These are phyloP conservation scores for Cryptococcus sp. DNA, from an alignment of 1,284 basidiomycete species.

Conservation along the genomic window DNA sequence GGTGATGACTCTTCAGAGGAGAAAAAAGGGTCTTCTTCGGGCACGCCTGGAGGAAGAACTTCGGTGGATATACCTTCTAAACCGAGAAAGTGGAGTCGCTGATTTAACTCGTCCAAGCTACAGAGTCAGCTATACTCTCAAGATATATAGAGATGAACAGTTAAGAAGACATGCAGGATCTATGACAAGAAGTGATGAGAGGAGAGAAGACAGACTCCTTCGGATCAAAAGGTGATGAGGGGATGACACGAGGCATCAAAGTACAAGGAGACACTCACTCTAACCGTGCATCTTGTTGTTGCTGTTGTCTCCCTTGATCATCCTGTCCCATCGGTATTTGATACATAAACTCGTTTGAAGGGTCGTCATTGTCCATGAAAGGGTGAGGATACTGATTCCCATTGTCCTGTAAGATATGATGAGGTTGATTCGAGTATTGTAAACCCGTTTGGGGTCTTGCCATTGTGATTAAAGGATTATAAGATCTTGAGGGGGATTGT, in stretches of 20 bases:
- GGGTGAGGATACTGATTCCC: not conserved
- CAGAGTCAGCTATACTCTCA: too few relatives aligned
- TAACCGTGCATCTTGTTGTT: not conserved
- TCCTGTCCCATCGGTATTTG: conserved; percentile 11
- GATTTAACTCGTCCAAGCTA: conserved; percentile 7
- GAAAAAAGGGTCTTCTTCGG: not conserved
- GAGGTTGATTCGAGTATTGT: too few relatives aligned
- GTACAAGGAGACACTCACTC: not conserved
- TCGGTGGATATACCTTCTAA: conserved; percentile 7
- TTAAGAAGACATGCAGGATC: conserved; percentile 1
- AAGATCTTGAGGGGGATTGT: too few relatives aligned
- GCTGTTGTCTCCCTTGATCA: not conserved
- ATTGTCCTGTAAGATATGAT: too few relatives aligned
- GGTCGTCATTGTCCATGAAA: conserved; percentile 22
- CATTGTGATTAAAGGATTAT: too few relatives aligned
- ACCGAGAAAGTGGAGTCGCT: conserved; percentile 19
- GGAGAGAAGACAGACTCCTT: too few relatives aligned
- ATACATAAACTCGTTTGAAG: conserved; percentile 30
- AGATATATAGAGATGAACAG: conserved; percentile 7
- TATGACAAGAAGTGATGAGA: not conserved
- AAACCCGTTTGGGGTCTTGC: too few relatives aligned
- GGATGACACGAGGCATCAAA: not conserved
- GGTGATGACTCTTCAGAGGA: not conserved
- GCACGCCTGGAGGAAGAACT: not conserved
- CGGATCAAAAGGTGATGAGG: too few relatives aligned